Conservation (phyloP, 1,139 yeast genomes). For the Kurtzmaniella quercitrusa region DNA sequence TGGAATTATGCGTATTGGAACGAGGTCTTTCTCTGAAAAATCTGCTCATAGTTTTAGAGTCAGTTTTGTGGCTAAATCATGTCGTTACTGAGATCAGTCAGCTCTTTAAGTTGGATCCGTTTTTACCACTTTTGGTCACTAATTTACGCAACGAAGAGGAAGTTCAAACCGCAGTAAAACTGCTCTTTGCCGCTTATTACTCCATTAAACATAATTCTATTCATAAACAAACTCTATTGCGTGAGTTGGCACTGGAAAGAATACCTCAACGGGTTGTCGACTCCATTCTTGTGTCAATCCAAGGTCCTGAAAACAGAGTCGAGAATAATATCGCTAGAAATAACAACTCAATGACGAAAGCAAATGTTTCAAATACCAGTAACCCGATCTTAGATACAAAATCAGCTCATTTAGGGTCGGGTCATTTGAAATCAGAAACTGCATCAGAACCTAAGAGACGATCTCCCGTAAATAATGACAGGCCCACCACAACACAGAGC, state of each 20-base stretch:
- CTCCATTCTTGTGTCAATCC: neutral
- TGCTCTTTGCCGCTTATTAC: conserved; percentile 26
- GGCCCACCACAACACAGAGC: neutral
- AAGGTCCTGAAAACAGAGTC: neutral
- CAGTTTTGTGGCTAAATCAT: conserved; percentile 31
- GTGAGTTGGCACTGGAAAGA: conserved; percentile 41
- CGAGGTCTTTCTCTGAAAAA: conserved; percentile 48
- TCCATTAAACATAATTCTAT: conserved; percentile 23
- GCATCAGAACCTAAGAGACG: neutral
- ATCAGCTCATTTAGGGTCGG: too few species aligned
- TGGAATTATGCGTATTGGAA: conserved; percentile 47
- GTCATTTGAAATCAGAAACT: neutral
- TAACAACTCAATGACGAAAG: too few species aligned
- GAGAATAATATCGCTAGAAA: conserved; percentile 4
- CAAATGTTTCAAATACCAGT: too few species aligned
- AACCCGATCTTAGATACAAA: too few species aligned
- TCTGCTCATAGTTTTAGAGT: conserved; percentile 39
- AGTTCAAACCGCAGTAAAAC: conserved; percentile 13
- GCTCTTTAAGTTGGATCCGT: conserved; percentile 27
- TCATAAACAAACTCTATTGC: conserved; percentile 43
- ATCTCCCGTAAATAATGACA: neutral
- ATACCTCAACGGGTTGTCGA: conserved; percentile 19
- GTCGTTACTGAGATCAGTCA: conserved; percentile 28
- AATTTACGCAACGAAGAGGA: conserved; percentile 15
- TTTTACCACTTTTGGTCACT: conserved; percentile 23